phyloP scores from a whole-genome alignment of 1,284 basidiomycete species.

The Malassezia nana region DNA sequence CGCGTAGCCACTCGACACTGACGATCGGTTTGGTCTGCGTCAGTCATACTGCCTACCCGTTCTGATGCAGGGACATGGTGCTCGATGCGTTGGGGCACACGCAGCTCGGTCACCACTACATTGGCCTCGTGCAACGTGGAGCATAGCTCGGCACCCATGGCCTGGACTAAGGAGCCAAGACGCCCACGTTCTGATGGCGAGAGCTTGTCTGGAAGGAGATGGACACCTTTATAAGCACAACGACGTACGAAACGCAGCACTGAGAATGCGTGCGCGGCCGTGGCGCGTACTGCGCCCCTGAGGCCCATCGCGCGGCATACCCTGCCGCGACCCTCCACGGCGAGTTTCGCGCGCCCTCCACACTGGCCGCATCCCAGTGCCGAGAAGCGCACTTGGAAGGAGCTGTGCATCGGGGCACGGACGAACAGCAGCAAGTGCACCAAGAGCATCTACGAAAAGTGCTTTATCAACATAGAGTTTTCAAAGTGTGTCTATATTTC shows the following conservation, averaged over 20 bases:
- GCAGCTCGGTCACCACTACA: conserved; percentile 8
- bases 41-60: neutral
- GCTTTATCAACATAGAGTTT: conserved; percentile 65
- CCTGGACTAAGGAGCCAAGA: neutral
- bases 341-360: conserved; percentile 18
- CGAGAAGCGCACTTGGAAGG: conserved; percentile 57
- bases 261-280: neutral
- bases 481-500: conserved; percentile 67
- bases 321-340: neutral
- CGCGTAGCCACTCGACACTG: conserved; percentile 8
- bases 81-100: conserved; percentile 11
- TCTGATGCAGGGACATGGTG: neutral
- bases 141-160: conserved; percentile 9
- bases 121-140: conserved; percentile 4
- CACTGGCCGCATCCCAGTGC: conserved; percentile 30
- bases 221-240: neutral
- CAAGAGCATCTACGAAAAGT: conserved; percentile 73
- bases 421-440: conserved; percentile 72
- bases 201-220: conserved; percentile 4
- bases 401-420: conserved; percentile 71
- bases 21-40: conserved; percentile 2
- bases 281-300: neutral
- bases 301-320: neutral
- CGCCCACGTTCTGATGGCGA: neutral
- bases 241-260: conserved; percentile 6